Base-by-base conservation (phyloP, 2,329 filamentous ascomycete genomes). In the Chaetomium sp. region DNA sequence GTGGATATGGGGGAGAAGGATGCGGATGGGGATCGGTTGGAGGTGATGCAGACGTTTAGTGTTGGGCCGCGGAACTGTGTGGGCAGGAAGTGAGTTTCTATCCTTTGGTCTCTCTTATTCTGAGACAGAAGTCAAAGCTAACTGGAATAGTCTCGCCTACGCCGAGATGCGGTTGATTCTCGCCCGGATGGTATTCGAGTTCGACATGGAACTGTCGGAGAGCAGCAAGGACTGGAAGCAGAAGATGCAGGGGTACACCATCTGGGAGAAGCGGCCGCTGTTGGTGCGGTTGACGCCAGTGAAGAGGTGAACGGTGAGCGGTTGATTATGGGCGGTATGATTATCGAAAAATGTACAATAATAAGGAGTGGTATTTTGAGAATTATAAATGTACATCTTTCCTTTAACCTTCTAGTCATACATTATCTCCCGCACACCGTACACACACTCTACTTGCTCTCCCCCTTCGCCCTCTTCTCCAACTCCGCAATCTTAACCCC, bases 81-180 rank as follows among this genome's bases (percentile, higher is more conserved):
- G 19, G 78, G 77, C 1, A 69, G 70, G 57, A 78, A 79, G 50
- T 53, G 11, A 53, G 50, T 41, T n/a, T 2, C 4, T 40, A 9
- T 9, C 37, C 12, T 4, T 40, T 40, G 37, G 37, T 40, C 12
- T 12, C 12, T 40, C 8, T 4, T 2, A 40, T 9, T 12, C 4
- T 40, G 37, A 9, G 37, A 9, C 37, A 33, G 40, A 37, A 12
- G 6, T 3, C 5, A 8, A 40, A 33, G 35, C 49, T 43, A 19
- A 45, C 19, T 9, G 2, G 8, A 8, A 14, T 12, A 53, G 50
- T 54, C 67, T 81, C 40, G 76, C 76, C 4, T 77, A 76, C 51
- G 69, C 73, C 33, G 77, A 81, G 61, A 76, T 80, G 70, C 69
- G 77, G 6, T 62, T 78, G 4, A 74, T 79, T 40, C 62, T 80